phyloP scores from a whole-genome alignment of 2,329 filamentous ascomycete genomes.

The Aspergillus fischeri region DNA sequence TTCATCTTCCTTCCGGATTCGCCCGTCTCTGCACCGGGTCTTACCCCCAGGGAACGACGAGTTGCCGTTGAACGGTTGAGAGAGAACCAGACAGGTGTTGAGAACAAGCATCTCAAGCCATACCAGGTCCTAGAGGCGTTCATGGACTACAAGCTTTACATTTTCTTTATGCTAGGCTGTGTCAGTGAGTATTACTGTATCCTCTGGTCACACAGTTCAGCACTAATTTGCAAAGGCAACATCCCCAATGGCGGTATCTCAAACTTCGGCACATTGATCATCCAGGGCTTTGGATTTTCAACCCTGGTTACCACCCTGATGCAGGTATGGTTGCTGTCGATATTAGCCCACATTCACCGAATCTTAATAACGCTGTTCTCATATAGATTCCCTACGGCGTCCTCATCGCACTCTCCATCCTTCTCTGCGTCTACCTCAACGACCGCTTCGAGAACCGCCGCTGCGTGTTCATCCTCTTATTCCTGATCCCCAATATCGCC shows the following conservation, averaged over 20 bases:
- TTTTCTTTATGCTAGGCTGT: constrained; percentile 52
- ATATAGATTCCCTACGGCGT: constrained; percentile 46
- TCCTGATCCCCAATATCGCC: constrained; percentile 57
- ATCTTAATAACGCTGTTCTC: background rate
- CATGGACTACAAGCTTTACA: constrained; percentile 55
- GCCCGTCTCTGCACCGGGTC: constrained; percentile 51
- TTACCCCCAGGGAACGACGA: constrained; percentile 50
- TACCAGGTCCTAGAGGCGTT: constrained; percentile 55
- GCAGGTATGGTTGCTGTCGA: constrained; percentile 30
- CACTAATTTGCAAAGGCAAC: constrained; percentile 33
- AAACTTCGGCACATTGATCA: constrained; percentile 58
- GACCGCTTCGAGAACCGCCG: constrained; percentile 46
- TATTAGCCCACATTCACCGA: background rate
- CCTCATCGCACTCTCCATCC: constrained; percentile 49
- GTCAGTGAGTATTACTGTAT: constrained; percentile 31
- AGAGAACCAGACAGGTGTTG: constrained; percentile 57
- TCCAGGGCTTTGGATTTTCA: constrained; percentile 54
- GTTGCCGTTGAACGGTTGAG: constrained; percentile 54
- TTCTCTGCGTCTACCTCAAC: constrained; percentile 47
- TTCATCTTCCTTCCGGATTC: constrained; percentile 55
- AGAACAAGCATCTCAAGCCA: constrained; percentile 54
- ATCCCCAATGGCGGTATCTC: constrained; percentile 55
- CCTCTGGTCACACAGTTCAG: background rate
- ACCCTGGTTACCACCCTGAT: constrained; percentile 53
- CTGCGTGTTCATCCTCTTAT: constrained; percentile 52